Evolutionary conservation across 2,329 filamentous ascomycete genomes (phyloP).

Genomic region (Fusarium secorum): DNA sequence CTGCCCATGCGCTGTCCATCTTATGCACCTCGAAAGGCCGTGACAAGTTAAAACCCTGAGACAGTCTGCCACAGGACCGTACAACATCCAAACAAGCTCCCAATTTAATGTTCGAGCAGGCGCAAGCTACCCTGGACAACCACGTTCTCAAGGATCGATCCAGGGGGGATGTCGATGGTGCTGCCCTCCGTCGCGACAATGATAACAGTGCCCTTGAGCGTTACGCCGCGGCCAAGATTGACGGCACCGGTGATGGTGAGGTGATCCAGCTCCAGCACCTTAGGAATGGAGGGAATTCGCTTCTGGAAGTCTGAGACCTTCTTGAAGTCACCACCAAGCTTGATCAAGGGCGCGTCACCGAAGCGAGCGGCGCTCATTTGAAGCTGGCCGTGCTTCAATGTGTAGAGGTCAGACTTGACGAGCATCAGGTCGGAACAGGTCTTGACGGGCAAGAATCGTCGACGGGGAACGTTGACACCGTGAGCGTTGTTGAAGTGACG

Average conservation of each 20-base stretch:
- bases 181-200: slow-evolving; percentile 97
- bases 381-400: slow-evolving; percentile 96
- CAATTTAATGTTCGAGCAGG: slow-evolving; percentile 68
- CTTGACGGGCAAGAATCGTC: slow-evolving; percentile 99
- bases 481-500: slow-evolving; percentile 98
- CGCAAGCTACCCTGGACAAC: slow-evolving; percentile 96
- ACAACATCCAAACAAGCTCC: slow-evolving; percentile 1
- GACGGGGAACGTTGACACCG: slow-evolving; percentile 97
- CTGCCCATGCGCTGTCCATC: not conserved
- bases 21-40: slow-evolving; percentile 5
- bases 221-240: slow-evolving; percentile 94
- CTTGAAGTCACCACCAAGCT: slow-evolving; percentile 99
- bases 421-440: slow-evolving; percentile 99
- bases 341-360: slow-evolving; percentile 96
- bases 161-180: slow-evolving; percentile 97
- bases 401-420: slow-evolving; percentile 99
- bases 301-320: slow-evolving; percentile 98
- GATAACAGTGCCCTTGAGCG: slow-evolving; percentile 97
- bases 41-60: slow-evolving; percentile 12
- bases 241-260: slow-evolving; percentile 97
- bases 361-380: slow-evolving; percentile 97
- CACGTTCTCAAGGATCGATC: slow-evolving; percentile 97
- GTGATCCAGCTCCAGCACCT: slow-evolving; percentile 91
- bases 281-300: slow-evolving; percentile 85
- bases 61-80: slow-evolving; percentile 1